Base-by-base conservation (phyloP, 306 rosid genomes). In the Dalbergia oliveri region DNA sequence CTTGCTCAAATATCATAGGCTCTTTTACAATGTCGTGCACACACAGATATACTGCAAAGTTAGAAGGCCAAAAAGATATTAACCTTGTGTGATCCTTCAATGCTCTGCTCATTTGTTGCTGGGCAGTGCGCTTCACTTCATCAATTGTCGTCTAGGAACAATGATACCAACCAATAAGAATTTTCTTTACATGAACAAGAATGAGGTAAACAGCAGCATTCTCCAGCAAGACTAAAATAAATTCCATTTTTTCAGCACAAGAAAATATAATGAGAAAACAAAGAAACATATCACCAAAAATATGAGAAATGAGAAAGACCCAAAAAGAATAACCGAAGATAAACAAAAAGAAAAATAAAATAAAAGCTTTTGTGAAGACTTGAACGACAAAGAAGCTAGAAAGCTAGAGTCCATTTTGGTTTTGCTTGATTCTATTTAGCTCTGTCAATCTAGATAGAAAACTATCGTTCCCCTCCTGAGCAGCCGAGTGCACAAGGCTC, bases 111-210 rank as follows among this genome's bases (percentile, higher is more conserved):
- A 95, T 93, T 84, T 95, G 98, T 69, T 93, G 91, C 83, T 95
- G 99, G 63, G 98, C 99, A 88, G 91, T 90, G 73, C 98, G 99
- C 90, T 88, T 95, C 80, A 95, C 93, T 84, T 86, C 99, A 84
- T 91, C 94, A 73, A 95, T 89, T 61, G 91, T 95, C 92, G 79
- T 86, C 99, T 95, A 82, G 66, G 77, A 88, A 88, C 69, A 87
- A 77, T 50, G 65, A 85, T 72, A 66, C 34, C 60, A 63, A 83
- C 73, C 44, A 68, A 73, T 82, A 11, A 82, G 66, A 49, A 80
- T 34, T 15, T 73, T 66, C 18, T 37, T 26, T 58, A 49, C 78
- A 57, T 56, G 54, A 69, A 66, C 69, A 39, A 73, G 47, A 73
- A 63, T 23, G 73, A 35, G 71, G 73, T 60, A 74, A 77, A 35